Evolutionary conservation across 2,329 filamentous ascomycete species (phyloP), one percentile per base, ranked within the genome.

Genomic region (Clarireedia hainanense): DNA sequence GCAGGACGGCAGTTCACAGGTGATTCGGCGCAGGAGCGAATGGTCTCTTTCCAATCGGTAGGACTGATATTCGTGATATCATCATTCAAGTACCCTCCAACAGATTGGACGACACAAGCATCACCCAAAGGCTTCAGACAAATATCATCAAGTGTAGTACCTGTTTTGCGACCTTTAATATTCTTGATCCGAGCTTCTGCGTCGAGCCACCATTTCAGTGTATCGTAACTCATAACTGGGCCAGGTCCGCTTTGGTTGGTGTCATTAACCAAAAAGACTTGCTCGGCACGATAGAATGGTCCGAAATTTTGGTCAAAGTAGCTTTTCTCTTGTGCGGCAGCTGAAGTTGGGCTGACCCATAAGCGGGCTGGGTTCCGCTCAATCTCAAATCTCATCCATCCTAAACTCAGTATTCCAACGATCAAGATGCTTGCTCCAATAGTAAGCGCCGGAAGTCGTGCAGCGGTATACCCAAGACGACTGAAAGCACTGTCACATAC

Each of bases 281-380:
- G 94, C 70, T 99, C 89, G 0, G 91, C 88, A 42, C 94, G 88
- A 72, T 94, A 99, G 68, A 99, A 99, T 0, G 92, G 91, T 0
- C 94, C 95, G 69, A 99, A 99, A 64, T 90, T 91, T 37, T 81
- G 71, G 68, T 99, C 95, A 62, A 97, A 99, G 69, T 95, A 99
- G 1, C 80, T 80, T 74, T 99, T 99, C 69, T 99, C 92, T 68
- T 90, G 81, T 0, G 94, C 94, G 20, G 95, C 92, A 49, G 85
- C 82, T 4, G 94, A 97, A 7, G 88, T 87, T 6, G 94, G 94
- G 65, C 92, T 91, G n/a, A 99, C 94, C 94, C 94, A 99, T 7
- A 99, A 76, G 48, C 88, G 84, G 10, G 95, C 94, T 5, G 94
- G 94, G 60, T 97, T 88, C 23, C 79, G 88, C 71, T 97, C 94